These are phyloP conservation scores for Solanum virginianum DNA, from an alignment of 257 asterid genomes.

Conservation along the genomic window DNA sequence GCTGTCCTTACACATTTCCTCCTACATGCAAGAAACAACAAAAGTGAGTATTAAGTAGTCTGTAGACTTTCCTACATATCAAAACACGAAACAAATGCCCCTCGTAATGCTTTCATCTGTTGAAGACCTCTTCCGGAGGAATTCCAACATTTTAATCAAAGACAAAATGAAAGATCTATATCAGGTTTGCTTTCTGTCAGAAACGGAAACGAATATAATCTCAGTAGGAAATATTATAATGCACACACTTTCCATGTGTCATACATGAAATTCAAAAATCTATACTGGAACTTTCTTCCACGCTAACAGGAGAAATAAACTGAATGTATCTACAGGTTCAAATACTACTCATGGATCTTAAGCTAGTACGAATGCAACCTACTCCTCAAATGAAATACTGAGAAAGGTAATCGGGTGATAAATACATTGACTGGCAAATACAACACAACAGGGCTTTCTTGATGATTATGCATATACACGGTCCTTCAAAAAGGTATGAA, in stretches of 20 bases:
- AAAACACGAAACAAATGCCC: not conserved
- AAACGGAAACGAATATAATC: not conserved
- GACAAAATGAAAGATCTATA: not conserved
- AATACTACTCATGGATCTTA: not conserved
- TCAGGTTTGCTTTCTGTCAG: not conserved
- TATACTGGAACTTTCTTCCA: not conserved
- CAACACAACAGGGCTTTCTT: not conserved
- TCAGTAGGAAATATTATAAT: not conserved
- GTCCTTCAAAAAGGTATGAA: not conserved
- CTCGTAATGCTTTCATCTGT: not conserved
- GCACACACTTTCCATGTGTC: not conserved
- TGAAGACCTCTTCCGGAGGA: not conserved
- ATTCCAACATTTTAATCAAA: not conserved
- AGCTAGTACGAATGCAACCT: not conserved
- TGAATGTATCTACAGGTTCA: not conserved
- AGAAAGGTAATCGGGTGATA: not conserved
- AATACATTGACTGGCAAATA: not conserved
- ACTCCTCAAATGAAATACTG: not conserved
- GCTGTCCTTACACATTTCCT: conserved; percentile 43
- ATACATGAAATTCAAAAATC: not conserved
- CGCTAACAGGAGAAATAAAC: not conserved
- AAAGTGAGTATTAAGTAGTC: not conserved
- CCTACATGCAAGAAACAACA: conserved; percentile 15
- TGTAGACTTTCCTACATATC: not conserved
- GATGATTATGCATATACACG: not conserved